Evolutionary conservation across 805 yeast species (phyloP).

Genomic region (Wickerhamiella brachini): DNA sequence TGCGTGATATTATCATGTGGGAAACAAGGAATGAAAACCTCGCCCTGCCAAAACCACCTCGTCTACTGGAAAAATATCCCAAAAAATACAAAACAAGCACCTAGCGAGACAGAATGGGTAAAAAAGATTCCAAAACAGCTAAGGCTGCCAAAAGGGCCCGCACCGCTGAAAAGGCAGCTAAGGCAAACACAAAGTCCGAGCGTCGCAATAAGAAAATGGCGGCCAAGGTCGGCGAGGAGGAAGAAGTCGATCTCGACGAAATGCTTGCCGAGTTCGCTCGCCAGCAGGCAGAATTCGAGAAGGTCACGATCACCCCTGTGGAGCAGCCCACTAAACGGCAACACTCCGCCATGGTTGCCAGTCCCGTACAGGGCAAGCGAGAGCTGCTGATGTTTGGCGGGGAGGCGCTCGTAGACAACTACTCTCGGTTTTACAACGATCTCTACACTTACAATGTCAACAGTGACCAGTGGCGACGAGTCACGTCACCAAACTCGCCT

Average conservation of each 20-base stretch:
- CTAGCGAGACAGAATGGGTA: constrained; percentile 84
- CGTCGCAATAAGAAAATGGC: constrained; percentile 59
- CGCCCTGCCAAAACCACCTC: not conserved
- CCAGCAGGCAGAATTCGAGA: constrained; percentile 68
- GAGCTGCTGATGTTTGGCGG: constrained; percentile 88
- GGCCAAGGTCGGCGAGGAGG: constrained; percentile 65
- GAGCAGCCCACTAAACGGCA: constrained; percentile 54
- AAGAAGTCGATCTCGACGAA: constrained; percentile 76
- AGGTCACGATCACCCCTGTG: constrained; percentile 46
- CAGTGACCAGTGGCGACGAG: constrained; percentile 66
- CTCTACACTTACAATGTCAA: constrained; percentile 59
- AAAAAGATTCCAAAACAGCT: constrained; percentile 65
- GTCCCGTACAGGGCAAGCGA: constrained; percentile 58
- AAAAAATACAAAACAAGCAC: not conserved
- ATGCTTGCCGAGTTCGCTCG: constrained; percentile 61
- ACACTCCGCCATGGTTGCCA: constrained; percentile 61
- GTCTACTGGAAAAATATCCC: not conserved
- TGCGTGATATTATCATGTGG: too few relatives aligned
- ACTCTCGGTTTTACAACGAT: constrained; percentile 69
- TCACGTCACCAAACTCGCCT: constrained; percentile 74
- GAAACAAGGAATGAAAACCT: not conserved
- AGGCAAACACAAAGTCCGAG: constrained; percentile 61
- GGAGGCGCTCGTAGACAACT: constrained; percentile 41
- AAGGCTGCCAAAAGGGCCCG: constrained; percentile 88
- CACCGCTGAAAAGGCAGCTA: constrained; percentile 66